Evolutionary conservation across 208 protist genomes (phyloP).

Genomic region (Trichomonas tenax): DNA sequence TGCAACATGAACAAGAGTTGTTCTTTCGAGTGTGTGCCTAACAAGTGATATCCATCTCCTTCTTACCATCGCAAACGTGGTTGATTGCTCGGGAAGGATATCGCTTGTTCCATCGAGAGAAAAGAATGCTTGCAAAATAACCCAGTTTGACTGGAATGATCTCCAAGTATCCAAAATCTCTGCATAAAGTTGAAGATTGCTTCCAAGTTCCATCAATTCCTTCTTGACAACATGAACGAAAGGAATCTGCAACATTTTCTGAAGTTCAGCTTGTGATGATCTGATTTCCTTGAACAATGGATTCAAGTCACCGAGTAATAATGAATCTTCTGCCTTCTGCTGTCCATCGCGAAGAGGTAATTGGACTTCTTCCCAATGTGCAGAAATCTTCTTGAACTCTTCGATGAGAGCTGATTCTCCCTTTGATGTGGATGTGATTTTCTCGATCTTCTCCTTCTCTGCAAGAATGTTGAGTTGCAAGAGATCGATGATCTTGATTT

Average conservation of each 20-base stretch:
- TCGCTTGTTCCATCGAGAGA: neutral
- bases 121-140: neutral
- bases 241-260: neutral
- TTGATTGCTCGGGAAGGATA: neutral
- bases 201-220: neutral
- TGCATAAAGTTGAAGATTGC: neutral
- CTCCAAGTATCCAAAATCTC: neutral
- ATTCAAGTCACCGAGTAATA: neutral
- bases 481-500: neutral
- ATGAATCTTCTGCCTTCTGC: neutral
- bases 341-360: neutral
- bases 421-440: neutral
- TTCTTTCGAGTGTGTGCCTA: neutral
- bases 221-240: neutral
- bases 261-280: neutral
- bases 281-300: neutral
- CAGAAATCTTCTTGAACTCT: neutral
- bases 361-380: neutral
- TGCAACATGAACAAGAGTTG: neutral
- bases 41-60: slow-evolving; percentile 1
- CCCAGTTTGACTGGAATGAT: neutral
- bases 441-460: neutral
- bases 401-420: neutral
- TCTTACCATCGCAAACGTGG: neutral
- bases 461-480: neutral